phyloP scores from a whole-genome alignment of 208 protist species.

The Kentomonas sorsogonicus region DNA sequence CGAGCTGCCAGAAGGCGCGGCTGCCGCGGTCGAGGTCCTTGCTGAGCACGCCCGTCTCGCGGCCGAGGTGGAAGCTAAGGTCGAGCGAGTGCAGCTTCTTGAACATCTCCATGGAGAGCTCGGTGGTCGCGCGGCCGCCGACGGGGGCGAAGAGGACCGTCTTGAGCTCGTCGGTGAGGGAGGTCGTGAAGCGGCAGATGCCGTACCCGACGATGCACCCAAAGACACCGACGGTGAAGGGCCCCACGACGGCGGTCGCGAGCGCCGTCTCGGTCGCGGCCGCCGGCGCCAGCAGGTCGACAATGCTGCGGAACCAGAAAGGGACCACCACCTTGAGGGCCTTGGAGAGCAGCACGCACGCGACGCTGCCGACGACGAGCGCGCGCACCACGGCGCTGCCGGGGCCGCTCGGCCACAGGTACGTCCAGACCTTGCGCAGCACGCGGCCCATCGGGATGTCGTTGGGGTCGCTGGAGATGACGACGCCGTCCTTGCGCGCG shows the following conservation, averaged over 20 bases:
- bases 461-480: conserved; percentile 30
- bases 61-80: conserved; percentile 83
- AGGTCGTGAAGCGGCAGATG: conserved; percentile 66
- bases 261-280: neutral
- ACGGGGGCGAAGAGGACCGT: conserved; percentile 88
- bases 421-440: conserved; percentile 58
- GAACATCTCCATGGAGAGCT: conserved; percentile 85
- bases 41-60: conserved; percentile 88
- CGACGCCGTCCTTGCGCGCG: conserved; percentile 29
- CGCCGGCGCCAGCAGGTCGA: conserved; percentile 68
- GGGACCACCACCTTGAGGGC: conserved; percentile 81
- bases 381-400: conserved; percentile 50
- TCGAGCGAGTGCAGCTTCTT: conserved; percentile 84
- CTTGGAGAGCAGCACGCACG: conserved; percentile 77
- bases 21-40: conserved; percentile 91
- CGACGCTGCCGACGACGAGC: conserved; percentile 70
- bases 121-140: conserved; percentile 73
- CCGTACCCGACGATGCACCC: conserved; percentile 83
- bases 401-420: conserved; percentile 82
- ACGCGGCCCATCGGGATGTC: conserved; percentile 75
- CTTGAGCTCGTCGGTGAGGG: conserved; percentile 84
- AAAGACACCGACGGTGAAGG: conserved; percentile 71
- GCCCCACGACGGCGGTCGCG: conserved; percentile 27
- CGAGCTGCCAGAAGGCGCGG: conserved; percentile 85
- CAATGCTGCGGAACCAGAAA: conserved; percentile 89